Evolutionary conservation across 2,329 filamentous ascomycete genomes (phyloP), one percentile per base, ranked within the genome.

Genomic region (Arthroderma uncinatum): DNA sequence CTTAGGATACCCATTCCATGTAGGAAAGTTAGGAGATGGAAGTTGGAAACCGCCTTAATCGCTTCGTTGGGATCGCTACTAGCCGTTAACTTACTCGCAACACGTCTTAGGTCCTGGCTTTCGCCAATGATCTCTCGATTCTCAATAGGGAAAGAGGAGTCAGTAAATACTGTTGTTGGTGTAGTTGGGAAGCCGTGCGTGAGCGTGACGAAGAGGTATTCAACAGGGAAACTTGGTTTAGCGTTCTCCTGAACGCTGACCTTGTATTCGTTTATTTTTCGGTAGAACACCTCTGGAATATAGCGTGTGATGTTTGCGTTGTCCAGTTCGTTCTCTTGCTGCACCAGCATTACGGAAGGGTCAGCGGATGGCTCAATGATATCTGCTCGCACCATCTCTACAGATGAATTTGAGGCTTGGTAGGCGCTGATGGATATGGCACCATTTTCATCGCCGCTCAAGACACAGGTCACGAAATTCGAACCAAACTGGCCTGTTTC

Each of bases 241-340:
- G 93, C 93, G 65, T 95, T 97, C 71, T 97, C 89, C 70, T 96
- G 93, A 6, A 97, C 93, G 64, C 92, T 95, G 62, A 87, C 89
- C 34, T 91, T 91, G 68, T 98, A 95, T 70, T 98, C 92, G 71
- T 98, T 98, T 72, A 95, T 89, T 64, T 83, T 85, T 60, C 92
- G 84, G 75, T 94, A 98, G 73, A 97, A 98, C 3, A 98, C 92
- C 67, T 98, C 93, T 0, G 93, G 93, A 21, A 98, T 95, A 68
- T 98, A 98, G 65, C 91, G 82, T 23, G 86, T 84, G 57, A 83
- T 83, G 69, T 80, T 85, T 53, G 73, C 77, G 57, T 76, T 82
- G 63, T 90, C 86, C 54, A 91, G 87, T 64, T 96, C 90, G 59
- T 92, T 87, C 68, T 97, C 92, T 23, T 87, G 86, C 60, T 91